Conservation (phyloP, 2,329 filamentous ascomycete genomes). For the Dothideomycetes sp. region DNA sequence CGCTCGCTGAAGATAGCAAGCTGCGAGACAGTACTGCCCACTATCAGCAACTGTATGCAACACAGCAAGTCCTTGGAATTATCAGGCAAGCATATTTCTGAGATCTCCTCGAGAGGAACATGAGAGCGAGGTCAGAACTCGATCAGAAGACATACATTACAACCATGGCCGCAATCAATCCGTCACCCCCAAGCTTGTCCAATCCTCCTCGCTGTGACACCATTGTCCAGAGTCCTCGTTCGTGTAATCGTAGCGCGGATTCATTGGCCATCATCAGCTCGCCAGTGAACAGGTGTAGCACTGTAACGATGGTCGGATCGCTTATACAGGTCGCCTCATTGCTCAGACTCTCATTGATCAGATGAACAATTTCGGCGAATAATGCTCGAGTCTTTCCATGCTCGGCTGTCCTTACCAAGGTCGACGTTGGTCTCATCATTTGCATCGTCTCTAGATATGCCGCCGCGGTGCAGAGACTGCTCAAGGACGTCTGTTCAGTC, state of each 20-base stretch:
- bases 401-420: constrained; percentile 1
- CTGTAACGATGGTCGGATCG: constrained; percentile 20
- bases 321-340: constrained; percentile 15
- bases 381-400: constrained; percentile 7
- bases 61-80: too few relatives aligned
- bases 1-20: constrained; percentile 3
- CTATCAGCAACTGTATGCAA: too few relatives aligned
- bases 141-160: constrained; percentile 3
- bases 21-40: constrained; percentile 3
- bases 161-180: constrained; percentile 8
- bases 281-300: constrained; percentile 19
- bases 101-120: not conserved
- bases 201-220: constrained; percentile 19
- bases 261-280: constrained; percentile 20
- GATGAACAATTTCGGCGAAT: constrained; percentile 3
- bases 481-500: constrained; percentile 18
- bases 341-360: constrained; percentile 18
- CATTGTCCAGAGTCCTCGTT: constrained; percentile 18
- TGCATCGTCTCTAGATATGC: constrained; percentile 23
- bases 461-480: constrained; percentile 20
- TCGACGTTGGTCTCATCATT: constrained; percentile 6
- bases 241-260: constrained; percentile 15
- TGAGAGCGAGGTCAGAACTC: not conserved
- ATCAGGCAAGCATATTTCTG: too few relatives aligned
- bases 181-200: constrained; percentile 15